phyloP scores from a whole-genome alignment of 768 basidiomycete genomes.

The Tephrocybe sp. region DNA sequence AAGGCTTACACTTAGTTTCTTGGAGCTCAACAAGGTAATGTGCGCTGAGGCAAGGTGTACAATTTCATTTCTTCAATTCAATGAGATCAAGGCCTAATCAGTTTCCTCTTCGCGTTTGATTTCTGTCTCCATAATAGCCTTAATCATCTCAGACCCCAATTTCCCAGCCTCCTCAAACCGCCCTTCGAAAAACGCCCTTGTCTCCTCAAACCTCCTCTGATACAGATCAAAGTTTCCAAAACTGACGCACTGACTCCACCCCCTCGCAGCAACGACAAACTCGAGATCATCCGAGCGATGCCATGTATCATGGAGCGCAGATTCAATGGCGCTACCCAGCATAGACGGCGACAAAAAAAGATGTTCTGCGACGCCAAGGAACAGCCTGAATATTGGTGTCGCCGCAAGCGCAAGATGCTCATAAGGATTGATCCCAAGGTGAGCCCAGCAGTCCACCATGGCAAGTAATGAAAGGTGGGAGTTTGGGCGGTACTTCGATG shows the following conservation, averaged over 20 bases:
- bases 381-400: constrained; percentile 93
- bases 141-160: constrained; percentile 88
- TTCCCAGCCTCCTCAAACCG: constrained; percentile 85
- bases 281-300: constrained; percentile 91
- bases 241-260: constrained; percentile 94
- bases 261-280: constrained; percentile 89
- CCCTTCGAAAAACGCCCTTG: constrained; percentile 79
- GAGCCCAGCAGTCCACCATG: constrained; percentile 99
- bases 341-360: constrained; percentile 74
- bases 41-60: too few relatives aligned
- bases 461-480: constrained; percentile 93
- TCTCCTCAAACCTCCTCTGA: constrained; percentile 74
- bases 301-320: constrained; percentile 73
- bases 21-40: too few relatives aligned
- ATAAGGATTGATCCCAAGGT: constrained; percentile 83
- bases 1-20: too few relatives aligned
- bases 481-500: constrained; percentile 55
- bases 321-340: constrained; percentile 69
- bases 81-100: not conserved
- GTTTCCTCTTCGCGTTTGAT: constrained; percentile 33
- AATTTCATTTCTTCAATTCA: too few relatives aligned
- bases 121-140: constrained; percentile 73
- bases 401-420: constrained; percentile 91
- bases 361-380: constrained; percentile 96
- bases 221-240: constrained; percentile 94